phyloP scores from a whole-genome alignment of 441 rosid species.

The Cnidoscolus chayamansa region DNA sequence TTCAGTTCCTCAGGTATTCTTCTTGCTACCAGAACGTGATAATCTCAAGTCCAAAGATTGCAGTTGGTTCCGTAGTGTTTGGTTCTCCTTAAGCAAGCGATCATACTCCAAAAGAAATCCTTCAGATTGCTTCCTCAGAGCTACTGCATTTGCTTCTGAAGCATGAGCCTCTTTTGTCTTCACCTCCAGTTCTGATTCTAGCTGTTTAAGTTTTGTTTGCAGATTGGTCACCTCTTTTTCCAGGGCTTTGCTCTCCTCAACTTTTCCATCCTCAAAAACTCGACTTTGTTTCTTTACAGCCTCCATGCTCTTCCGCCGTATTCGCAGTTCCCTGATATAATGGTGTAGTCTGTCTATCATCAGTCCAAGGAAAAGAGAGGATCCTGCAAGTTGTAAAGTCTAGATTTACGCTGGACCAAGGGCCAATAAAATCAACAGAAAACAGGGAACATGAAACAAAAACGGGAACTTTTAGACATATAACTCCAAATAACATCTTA shows the following conservation, averaged over 20 bases:
- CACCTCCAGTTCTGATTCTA: conserved; percentile 46
- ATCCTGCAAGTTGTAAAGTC: conserved; percentile 45
- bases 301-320: conserved; percentile 71
- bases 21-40: conserved; percentile 70
- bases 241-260: conserved; percentile 52
- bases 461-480: not conserved
- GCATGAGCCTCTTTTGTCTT: conserved; percentile 51
- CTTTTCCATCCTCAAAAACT: conserved; percentile 57
- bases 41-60: conserved; percentile 58
- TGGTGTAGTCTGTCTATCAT: conserved; percentile 89
- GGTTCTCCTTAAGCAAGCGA: conserved; percentile 80
- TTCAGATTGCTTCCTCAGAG: conserved; percentile 87
- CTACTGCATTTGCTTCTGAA: conserved; percentile 67
- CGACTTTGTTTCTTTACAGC: conserved; percentile 63
- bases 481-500: not conserved
- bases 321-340: conserved; percentile 73
- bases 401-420: conserved; percentile 13
- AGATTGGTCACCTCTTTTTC: conserved; percentile 51
- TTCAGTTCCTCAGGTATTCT: conserved; percentile 44
- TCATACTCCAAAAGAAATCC: conserved; percentile 92
- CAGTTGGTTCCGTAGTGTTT: conserved; percentile 57
- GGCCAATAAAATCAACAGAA: not conserved
- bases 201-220: conserved; percentile 41
- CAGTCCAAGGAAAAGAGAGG: conserved; percentile 57
- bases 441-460: conserved; percentile 6